phyloP scores from a whole-genome alignment of 106 monocot species.

The Allium sativum region DNA sequence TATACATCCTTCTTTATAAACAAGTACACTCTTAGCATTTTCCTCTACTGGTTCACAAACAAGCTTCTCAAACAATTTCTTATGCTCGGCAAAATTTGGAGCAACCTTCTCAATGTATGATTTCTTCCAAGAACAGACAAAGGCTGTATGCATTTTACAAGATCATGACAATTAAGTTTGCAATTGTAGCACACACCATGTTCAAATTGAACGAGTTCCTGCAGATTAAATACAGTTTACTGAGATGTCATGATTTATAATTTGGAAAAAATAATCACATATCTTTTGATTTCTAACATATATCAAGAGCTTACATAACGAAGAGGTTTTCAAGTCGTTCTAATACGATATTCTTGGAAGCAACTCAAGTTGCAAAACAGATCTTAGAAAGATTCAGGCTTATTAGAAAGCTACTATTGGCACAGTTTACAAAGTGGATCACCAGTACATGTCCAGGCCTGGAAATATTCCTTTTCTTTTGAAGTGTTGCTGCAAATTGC shows the following conservation, averaged over 20 bases:
- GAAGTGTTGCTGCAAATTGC: slow-evolving; percentile 32
- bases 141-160: slow-evolving; percentile 54
- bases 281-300: too few relatives aligned
- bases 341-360: slow-evolving; percentile 63
- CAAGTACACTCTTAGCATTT: slow-evolving; percentile 96
- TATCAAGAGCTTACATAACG: slow-evolving; percentile 41
- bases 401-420: slow-evolving; percentile 60
- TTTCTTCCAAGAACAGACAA: slow-evolving; percentile 36
- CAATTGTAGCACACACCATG: slow-evolving; percentile 68
- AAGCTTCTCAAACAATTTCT: slow-evolving; percentile 73
- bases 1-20: slow-evolving; percentile 88
- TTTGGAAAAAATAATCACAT: too few relatives aligned
- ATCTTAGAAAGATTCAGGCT: slow-evolving; percentile 93
- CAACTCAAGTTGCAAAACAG: slow-evolving; percentile 79
- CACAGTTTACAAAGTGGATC: slow-evolving; percentile 93
- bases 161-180: slow-evolving; percentile 75
- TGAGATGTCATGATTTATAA: too few relatives aligned
- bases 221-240: not conserved
- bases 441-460: slow-evolving; percentile 46
- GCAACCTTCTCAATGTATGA: slow-evolving; percentile 53
- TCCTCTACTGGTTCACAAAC: slow-evolving; percentile 73
- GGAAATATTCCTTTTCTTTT: slow-evolving; percentile 59
- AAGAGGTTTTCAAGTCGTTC: slow-evolving; percentile 68
- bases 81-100: slow-evolving; percentile 57
- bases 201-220: slow-evolving; percentile 92